Evolutionary conservation across 352 stramenopile genomes (phyloP), one percentile per base, ranked within the genome.

Genomic region (Pythium brassicae): DNA sequence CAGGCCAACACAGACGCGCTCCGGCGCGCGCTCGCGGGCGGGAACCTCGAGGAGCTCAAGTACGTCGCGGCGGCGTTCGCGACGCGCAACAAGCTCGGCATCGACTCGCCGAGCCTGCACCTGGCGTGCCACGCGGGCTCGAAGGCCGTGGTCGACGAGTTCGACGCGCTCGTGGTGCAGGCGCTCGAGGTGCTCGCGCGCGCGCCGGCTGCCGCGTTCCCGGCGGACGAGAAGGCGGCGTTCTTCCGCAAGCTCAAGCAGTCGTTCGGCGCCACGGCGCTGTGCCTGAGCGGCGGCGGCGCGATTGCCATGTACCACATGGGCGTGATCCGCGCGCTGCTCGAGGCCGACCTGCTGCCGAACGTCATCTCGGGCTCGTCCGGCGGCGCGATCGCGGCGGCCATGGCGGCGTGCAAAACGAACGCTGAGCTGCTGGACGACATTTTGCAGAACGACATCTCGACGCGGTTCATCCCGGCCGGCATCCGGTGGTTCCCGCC

Each of bases 271-370:
- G 79, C 82, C 7, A 97, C 92, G 5, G 93, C 91, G 15, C 66
- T 98, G 15, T 97, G 94, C 71, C 69, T 98, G 10, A 95, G 78
- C 14, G 94, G 93, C 45, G 94, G 93, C 17, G 92, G 93, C n/a
- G 83, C 61, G 57, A 94, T 90, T 57, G 85, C 89, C 1, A 98
- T 98, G 92, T 98, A 98, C 61, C 94, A 98, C 74, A 82, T 97
- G 59, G 94, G 94, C 27, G 89, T 97, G 11, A 87, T 98, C 12
- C 78, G 81, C 20, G 89, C 90, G 11, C 65, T 98, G 9, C 63
- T 97, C 3, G 82, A 97, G 25, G 80, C 78, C 0, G 80, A 91
- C 40, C 34, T 96, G 10, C 71, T 97, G 37, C 94, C 96, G 19
- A 92, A 96, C 55, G 91, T 98, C 8, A 92, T 98, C 43, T 96